Evolutionary conservation across 371 early-diverging fungal genomes (phyloP), one percentile per base, ranked within the genome.

Genomic region (Mortierella sp.): DNA sequence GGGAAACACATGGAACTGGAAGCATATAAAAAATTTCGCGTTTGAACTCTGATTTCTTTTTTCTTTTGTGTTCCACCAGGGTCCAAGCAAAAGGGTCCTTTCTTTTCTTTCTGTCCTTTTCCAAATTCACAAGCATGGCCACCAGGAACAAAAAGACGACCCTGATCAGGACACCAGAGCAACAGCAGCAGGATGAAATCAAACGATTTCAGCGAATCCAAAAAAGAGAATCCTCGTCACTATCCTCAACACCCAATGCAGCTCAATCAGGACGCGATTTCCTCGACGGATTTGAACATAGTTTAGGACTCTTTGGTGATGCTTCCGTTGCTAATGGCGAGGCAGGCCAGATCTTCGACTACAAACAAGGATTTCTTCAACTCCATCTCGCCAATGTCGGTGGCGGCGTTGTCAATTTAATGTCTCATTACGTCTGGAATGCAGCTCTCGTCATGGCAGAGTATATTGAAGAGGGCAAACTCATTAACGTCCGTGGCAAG

Each of bases 351-450:
- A 68, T 75, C 60, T 68, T 68, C 50, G 68, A 68, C 27, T 69
- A 68, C 34, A n/a, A 34, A 9, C 43, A 65, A 1, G 60, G 61
- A 15, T 19, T 53, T 0, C 58, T 75, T 4, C 57, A 64, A 50
- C 47, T 75, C 3, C 75, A 75, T 60, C 64, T 75, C 9, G 75
- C 75, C 43, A 54, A 75, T 52, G 75, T 75, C 34, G 61, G 49
- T 2, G 75, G 75, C 11, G 61, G 60, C 6, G 64, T 56, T 0
- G 69, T 75, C 52, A 68, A 63, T 24, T 37, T 75, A 5, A 75
- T 75, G 75, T 68, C 75, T 26, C 75, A 75, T 28, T 75, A 60
- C 39, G 64, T 75, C 28, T 75, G 75, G 75, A 75, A 75, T 52
- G 63, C 75, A 0, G 75, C 75, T 3, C 51, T 75, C 14, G 60